phyloP scores from a whole-genome alignment of 2,329 filamentous ascomycete genomes.

The Helicocarpus griseus region DNA sequence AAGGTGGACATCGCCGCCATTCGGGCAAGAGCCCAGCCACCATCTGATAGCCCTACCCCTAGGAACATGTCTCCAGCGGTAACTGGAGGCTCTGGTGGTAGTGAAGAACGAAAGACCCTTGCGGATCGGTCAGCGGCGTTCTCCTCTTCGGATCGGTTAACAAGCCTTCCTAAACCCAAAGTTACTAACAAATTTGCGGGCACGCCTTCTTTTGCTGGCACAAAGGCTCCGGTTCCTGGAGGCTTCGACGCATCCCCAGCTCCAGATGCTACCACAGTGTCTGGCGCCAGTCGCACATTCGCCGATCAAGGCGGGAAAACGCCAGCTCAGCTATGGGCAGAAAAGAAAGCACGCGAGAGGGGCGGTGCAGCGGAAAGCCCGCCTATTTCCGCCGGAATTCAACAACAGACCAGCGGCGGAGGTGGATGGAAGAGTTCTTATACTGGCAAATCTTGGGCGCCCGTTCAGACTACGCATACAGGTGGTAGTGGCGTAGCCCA shows the following conservation, averaged over 20 bases:
- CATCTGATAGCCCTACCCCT: conserved; percentile 24
- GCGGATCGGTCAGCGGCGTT: conserved; percentile 72
- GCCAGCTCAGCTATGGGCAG: conserved; percentile 91
- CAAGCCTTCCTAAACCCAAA: conserved; percentile 86
- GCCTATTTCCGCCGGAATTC: conserved; percentile 30
- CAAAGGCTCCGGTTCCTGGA: conserved; percentile 75
- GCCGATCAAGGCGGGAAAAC: conserved; percentile 93
- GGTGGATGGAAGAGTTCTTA: conserved; percentile 87
- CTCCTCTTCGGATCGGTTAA: conserved; percentile 64
- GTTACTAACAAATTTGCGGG: conserved; percentile 77
- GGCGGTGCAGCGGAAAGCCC: conserved; percentile 46
- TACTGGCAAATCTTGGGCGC: conserved; percentile 76
- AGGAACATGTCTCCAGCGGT: conserved; percentile 34
- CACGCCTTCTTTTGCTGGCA: conserved; percentile 68
- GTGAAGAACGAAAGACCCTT: conserved; percentile 52
- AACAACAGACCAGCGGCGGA: conserved; percentile 60
- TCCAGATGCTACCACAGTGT: conserved; percentile 51
- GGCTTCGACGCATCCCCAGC: conserved; percentile 54
- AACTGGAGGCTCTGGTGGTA: conserved; percentile 35
- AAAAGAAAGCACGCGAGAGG: conserved; percentile 82
- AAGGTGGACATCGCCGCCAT: conserved; percentile 98
- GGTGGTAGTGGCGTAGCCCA: conserved; percentile 42
- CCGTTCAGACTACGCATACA: conserved; percentile 66
- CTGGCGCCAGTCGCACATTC: conserved; percentile 81
- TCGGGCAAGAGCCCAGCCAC: conserved; percentile 61